phyloP scores from a whole-genome alignment of 2,329 filamentous ascomycete species.

The Colletotrichum viniferum region DNA sequence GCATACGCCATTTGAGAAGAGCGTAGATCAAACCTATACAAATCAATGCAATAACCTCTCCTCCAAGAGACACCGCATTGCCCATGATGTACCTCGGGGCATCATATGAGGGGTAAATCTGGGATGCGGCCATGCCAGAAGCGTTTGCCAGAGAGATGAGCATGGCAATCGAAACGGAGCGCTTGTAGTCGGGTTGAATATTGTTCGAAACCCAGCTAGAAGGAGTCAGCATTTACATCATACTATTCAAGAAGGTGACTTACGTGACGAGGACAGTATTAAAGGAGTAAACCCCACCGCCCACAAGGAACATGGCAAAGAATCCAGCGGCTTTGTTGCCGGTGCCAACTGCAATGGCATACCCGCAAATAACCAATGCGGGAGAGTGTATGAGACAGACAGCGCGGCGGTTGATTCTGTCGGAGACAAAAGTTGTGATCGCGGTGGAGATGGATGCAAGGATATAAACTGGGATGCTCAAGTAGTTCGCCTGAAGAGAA shows the following conservation, averaged over 20 bases:
- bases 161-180: slow-evolving; percentile 33
- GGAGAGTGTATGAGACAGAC: slow-evolving; percentile 31
- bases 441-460: slow-evolving; percentile 18
- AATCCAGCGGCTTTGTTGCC: slow-evolving; percentile 32
- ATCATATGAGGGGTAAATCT: slow-evolving; percentile 35
- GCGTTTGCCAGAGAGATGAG: slow-evolving; percentile 32
- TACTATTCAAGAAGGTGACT: neutral
- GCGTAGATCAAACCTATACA: neutral
- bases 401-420: slow-evolving; percentile 33
- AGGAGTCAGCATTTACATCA: rapidly evolving
- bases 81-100: slow-evolving; percentile 31
- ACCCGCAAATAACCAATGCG: slow-evolving; percentile 34
- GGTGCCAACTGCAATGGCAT: slow-evolving; percentile 35
- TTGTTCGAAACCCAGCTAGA: slow-evolving; percentile 35
- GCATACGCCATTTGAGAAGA: neutral
- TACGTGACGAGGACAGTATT: neutral
- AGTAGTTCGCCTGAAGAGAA: slow-evolving; percentile 21
- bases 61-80: slow-evolving; percentile 25
- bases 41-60: slow-evolving; percentile 24
- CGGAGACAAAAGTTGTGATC: slow-evolving; percentile 26
- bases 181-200: slow-evolving; percentile 35
- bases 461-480: slow-evolving; percentile 25
- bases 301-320: slow-evolving; percentile 35
- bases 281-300: neutral
- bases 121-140: slow-evolving; percentile 31